Base-by-base conservation (phyloP, 2,329 filamentous ascomycete genomes). In the Fusarium sulawesiense region DNA sequence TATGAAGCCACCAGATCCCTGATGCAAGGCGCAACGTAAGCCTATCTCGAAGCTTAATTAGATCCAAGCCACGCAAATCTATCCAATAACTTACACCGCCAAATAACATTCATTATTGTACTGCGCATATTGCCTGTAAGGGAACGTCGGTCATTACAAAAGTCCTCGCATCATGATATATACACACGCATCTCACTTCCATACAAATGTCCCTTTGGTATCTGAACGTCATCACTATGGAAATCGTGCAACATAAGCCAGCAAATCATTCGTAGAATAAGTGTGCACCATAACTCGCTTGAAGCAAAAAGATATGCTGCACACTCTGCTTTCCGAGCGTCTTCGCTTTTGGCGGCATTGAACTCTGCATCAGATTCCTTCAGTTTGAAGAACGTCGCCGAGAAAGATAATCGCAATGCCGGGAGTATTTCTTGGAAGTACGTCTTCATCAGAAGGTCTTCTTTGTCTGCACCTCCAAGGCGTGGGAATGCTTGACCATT, bases 231-330 rank as follows among this genome's bases (percentile, higher is more conserved):
- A 21, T 66, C 55, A 0, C 6, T 5, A 21, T 66, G 37, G 7
- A 66, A 61, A 1, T 66, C 55, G 25, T 66, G 63, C 4, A 66
- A 5, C 42, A 50, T 66, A 0, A 66, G 61, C 63, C 63, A 66
- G 3, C 30, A 66, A 8, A 66, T 46, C 61, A 66, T 66, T 13
- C 61, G 32, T 8, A 66, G 10, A 13, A 66, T 30, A 34, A 66
- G 32, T 29, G n/a, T 46, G 4, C 47, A 66, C 63, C 63, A 66
- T 0, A 46, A 7, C 8, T 66, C 37, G n/a, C 54, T 66, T 2
- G 30, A 59, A 14, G 16, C 37, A 12, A 42, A 32, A 20, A 60
- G n/a, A 54, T 66, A 55, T 7, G 7, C 37, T 1, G 37, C 55
- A 8, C 53, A 66, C 30, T 66, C 63, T 4, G 61, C 42, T 3